phyloP scores from a whole-genome alignment of 2,329 filamentous ascomycete genomes.

The Cadophora sp. region DNA sequence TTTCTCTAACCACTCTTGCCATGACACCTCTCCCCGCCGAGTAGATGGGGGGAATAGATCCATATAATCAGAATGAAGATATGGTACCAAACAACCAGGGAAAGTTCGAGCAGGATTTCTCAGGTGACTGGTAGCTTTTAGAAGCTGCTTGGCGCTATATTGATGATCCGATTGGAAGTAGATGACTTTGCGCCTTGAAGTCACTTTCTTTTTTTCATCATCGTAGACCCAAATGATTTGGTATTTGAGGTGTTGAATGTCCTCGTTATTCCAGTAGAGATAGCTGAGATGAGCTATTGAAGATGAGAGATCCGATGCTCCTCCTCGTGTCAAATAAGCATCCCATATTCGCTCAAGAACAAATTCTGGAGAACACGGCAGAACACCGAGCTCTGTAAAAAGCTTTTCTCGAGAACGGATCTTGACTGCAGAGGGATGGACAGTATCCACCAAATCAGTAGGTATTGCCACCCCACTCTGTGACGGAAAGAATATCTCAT shows the following conservation, averaged over 20 bases:
- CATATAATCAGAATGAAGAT: slow-evolving; percentile 24
- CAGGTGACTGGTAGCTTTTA: slow-evolving; percentile 23
- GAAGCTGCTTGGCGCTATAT: slow-evolving; percentile 31
- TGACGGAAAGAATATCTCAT: too few relatives aligned
- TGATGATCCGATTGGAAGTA: slow-evolving; percentile 30
- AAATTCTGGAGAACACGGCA: too few relatives aligned
- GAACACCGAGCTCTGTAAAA: too few relatives aligned
- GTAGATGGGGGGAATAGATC: slow-evolving; percentile 17
- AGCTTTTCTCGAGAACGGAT: too few relatives aligned
- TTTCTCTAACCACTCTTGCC: slow-evolving; percentile 30
- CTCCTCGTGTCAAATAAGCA: slow-evolving; percentile 16
- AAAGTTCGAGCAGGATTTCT: too few relatives aligned
- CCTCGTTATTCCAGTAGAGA: slow-evolving; percentile 30
- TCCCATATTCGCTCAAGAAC: slow-evolving; percentile 20
- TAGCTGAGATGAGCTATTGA: slow-evolving; percentile 32
- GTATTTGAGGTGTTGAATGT: not conserved
- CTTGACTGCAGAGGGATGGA: too few relatives aligned
- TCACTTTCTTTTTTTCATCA: slow-evolving; percentile 1
- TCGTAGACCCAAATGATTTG: slow-evolving; percentile 28
- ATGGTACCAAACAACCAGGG: too few relatives aligned
- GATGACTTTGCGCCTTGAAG: slow-evolving; percentile 17
- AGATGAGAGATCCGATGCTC: slow-evolving; percentile 17
- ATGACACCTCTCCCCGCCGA: slow-evolving; percentile 24
- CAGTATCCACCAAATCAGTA: too few relatives aligned
- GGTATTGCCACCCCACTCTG: too few relatives aligned